These are phyloP conservation scores for Dictyostelium citrinum DNA, from an alignment of 78 protist species.

Conservation along the genomic window DNA sequence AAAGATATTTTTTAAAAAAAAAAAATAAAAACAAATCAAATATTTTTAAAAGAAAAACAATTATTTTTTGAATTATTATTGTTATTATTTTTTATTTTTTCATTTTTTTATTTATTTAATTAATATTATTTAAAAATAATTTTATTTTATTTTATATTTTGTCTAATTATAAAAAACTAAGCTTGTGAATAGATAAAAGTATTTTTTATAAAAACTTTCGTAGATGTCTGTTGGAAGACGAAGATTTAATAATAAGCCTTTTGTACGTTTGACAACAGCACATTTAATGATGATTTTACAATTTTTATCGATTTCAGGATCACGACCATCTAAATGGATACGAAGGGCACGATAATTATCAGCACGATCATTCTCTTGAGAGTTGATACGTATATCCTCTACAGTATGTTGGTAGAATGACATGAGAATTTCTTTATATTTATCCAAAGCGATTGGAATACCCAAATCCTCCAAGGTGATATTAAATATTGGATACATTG, in stretches of 20 bases:
- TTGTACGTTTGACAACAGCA: constrained; percentile 32
- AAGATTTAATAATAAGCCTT: constrained; percentile 42
- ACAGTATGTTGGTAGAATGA: not conserved
- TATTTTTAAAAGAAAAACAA: too few relatives aligned
- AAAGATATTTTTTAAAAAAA: too few relatives aligned
- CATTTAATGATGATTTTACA: constrained; percentile 36
- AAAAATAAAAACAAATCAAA: too few relatives aligned
- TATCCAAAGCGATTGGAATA: not conserved
- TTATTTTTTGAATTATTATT: too few relatives aligned
- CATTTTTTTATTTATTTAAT: not conserved
- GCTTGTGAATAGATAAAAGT: constrained; percentile 20
- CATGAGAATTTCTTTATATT: constrained; percentile 10
- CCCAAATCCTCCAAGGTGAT: constrained; percentile 57
- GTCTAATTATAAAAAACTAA: not conserved
- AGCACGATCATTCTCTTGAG: not conserved
- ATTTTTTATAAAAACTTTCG: not conserved
- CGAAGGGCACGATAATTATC: constrained; percentile 26
- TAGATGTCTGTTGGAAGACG: not conserved
- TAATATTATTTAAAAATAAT: too few relatives aligned
- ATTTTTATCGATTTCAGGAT: not conserved
- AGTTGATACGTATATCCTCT: not conserved
- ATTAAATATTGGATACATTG: constrained; percentile 9
- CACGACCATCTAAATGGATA: constrained; percentile 9
- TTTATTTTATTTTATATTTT: not conserved
- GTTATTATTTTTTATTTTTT: not conserved